phyloP scores from a whole-genome alignment of 2,329 filamentous ascomycete genomes.

The Dothideomycetes sp. region DNA sequence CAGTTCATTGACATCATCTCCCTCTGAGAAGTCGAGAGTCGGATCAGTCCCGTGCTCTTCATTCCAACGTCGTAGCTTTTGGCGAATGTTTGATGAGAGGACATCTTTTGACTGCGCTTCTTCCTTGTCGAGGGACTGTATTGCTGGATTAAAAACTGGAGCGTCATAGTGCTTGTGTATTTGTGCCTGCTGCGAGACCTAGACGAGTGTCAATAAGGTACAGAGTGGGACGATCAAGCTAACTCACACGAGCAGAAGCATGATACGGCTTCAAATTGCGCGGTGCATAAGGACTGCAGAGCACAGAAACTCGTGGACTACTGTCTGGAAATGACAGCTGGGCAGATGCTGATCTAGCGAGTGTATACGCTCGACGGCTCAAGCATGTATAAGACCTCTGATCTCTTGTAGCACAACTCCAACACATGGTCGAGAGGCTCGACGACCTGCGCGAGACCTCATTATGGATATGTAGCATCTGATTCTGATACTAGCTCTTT shows the following conservation, averaged over 20 bases:
- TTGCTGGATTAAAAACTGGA: constrained; percentile 1
- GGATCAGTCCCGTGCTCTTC: constrained; percentile 21
- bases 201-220: no score
- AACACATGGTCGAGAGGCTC: constrained; percentile 8
- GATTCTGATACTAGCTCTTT: no score
- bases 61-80: constrained; percentile 33
- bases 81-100: constrained; percentile 18
- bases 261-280: background rate
- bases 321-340: no score
- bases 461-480: constrained; percentile 6
- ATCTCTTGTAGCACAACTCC: constrained; percentile 10
- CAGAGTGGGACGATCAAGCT: background rate
- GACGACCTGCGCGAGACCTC: background rate
- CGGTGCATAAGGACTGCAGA: no score
- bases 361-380: background rate
- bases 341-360: no score
- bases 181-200: no score
- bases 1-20: constrained; percentile 17
- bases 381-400: background rate
- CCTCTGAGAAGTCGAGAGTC: constrained; percentile 12
- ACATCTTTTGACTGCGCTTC: no score
- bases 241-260: background rate
- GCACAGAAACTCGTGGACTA: no score
- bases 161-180: no score
- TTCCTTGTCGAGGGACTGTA: background rate